A percentile compares a stretch with the other conserved stretches of the same genome.
Conservation (phyloP, 2,329 filamentous ascomycete genomes). For the Colletotrichum sp. region DNA sequence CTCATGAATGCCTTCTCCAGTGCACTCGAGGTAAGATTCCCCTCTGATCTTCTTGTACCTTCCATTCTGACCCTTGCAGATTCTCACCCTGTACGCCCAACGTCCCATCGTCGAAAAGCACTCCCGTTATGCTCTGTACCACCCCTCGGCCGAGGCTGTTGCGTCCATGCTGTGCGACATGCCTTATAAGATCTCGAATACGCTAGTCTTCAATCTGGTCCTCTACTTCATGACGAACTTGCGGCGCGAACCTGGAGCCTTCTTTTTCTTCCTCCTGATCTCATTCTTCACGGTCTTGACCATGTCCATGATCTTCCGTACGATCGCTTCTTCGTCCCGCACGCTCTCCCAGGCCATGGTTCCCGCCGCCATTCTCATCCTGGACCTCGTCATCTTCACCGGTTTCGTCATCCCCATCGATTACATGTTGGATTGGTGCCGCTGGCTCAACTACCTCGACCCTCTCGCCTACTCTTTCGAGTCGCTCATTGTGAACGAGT, state of each 20-base stretch:
- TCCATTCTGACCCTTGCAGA: conserved; percentile 46
- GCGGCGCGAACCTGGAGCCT: conserved; percentile 72
- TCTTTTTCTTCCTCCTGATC: conserved; percentile 86
- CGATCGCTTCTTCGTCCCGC: conserved; percentile 77
- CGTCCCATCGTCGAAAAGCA: conserved; percentile 94
- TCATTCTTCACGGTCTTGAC: conserved; percentile 74
- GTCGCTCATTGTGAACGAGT: conserved; percentile 83
- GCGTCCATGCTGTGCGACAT: conserved; percentile 86
- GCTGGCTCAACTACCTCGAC: conserved; percentile 84
- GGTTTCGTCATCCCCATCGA: conserved; percentile 69
- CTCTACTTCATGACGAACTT: conserved; percentile 91
- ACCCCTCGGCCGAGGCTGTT: conserved; percentile 87
- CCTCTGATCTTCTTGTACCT: conserved; percentile 14
- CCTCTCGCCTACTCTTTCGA: conserved; percentile 84
- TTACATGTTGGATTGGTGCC: conserved; percentile 81
- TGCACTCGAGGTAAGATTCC: conserved; percentile 68
- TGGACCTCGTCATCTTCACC: conserved; percentile 72
- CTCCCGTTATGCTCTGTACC: conserved; percentile 83
- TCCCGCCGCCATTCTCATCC: conserved; percentile 64
- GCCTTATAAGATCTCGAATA: conserved; percentile 80
- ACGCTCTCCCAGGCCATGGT: conserved; percentile 70
- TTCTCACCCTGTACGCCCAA: conserved; percentile 85
- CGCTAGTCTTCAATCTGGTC: conserved; percentile 77
- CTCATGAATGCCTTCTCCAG: conserved; percentile 85
- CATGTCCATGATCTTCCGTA: conserved; percentile 89